These are phyloP conservation scores for Epichloe gansuensis DNA, from an alignment of 2,329 filamentous ascomycete species.

Conservation along the genomic window DNA sequence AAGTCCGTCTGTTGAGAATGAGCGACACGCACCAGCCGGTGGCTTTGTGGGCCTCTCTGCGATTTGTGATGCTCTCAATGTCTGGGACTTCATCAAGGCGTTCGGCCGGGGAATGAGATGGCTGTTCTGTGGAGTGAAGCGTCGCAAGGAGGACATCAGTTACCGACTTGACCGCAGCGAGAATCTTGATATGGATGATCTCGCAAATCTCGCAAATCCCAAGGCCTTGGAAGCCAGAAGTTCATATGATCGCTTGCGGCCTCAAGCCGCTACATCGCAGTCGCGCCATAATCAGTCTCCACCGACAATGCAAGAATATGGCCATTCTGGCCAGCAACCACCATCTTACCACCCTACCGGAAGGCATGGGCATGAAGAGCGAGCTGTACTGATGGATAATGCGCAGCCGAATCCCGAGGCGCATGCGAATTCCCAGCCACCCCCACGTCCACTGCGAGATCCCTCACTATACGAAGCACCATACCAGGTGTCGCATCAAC, in stretches of 20 bases:
- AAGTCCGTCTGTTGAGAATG: conserved; percentile 29
- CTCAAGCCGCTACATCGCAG: conserved; percentile 5
- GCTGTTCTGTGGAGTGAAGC: conserved; percentile 62
- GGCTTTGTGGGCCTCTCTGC: conserved; percentile 53
- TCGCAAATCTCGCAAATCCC: conserved; percentile 24
- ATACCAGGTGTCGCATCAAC: background rate
- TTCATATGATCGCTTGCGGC: conserved; percentile 13
- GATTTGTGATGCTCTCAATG: conserved; percentile 59
- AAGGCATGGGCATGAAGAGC: conserved; percentile 22
- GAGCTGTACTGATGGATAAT: conserved; percentile 29
- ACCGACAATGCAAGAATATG: conserved; percentile 17
- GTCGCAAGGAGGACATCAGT: conserved; percentile 39
- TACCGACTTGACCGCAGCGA: conserved; percentile 26
- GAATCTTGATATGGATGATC: conserved; percentile 24
- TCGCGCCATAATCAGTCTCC: conserved; percentile 16
- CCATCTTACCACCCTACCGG: conserved; percentile 22
- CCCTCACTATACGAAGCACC: conserved; percentile 2
- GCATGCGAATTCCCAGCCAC: conserved; percentile 1
- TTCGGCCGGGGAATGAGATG: conserved; percentile 65
- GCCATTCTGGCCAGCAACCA: conserved; percentile 22
- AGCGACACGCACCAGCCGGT: conserved; percentile 41
- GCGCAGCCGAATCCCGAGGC: conserved; percentile 18
- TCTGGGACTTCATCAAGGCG: conserved; percentile 73
- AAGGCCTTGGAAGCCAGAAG: conserved; percentile 4
- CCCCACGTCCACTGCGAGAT: conserved; percentile 5